Conservation (phyloP, 2,329 filamentous ascomycete species). For the Fonsecaea pedrosoi region DNA sequence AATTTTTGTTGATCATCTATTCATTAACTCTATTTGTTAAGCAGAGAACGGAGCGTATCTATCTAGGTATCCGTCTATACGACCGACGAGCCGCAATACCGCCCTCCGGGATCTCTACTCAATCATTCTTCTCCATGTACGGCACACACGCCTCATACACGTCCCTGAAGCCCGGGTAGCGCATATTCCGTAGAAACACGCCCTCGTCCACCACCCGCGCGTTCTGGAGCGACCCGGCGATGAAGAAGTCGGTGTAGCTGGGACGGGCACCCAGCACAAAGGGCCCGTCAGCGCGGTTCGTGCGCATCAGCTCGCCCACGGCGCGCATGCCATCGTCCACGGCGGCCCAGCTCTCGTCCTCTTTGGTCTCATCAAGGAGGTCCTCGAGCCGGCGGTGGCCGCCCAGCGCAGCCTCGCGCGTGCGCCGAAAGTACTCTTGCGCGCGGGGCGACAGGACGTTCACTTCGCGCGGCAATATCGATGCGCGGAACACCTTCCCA, state of each 20-base stretch:
- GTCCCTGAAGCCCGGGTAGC: slow-evolving; percentile 40
- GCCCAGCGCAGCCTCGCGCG: slow-evolving; percentile 48
- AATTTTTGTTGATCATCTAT: no score
- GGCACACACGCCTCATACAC: slow-evolving; percentile 32
- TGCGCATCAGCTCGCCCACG: slow-evolving; percentile 46
- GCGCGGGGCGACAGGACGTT: slow-evolving; percentile 47
- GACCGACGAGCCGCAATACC: no score
- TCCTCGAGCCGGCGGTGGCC: slow-evolving; percentile 45
- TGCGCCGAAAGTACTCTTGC: slow-evolving; percentile 50
- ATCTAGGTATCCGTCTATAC: no score
- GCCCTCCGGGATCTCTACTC: not conserved
- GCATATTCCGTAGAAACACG: slow-evolving; percentile 42
- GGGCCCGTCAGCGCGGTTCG: slow-evolving; percentile 46
- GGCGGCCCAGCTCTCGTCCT: slow-evolving; percentile 43
- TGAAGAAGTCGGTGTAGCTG: slow-evolving; percentile 51
- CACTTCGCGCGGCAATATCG: slow-evolving; percentile 49
- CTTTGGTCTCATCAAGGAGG: slow-evolving; percentile 42
- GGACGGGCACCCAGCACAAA: slow-evolving; percentile 50
- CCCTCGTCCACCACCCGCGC: slow-evolving; percentile 45
- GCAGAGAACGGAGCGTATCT: no score
- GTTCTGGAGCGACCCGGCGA: slow-evolving; percentile 48
- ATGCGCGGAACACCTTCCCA: slow-evolving; percentile 42
- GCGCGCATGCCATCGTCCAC: slow-evolving; percentile 41
- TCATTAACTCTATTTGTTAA: no score
- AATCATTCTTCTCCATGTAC: slow-evolving; percentile 30